Percentiles rank a stretch among this genome's conserved stretches.
Conservation (phyloP, 208 protist species). For the Acanthamoeba sp. region DNA sequence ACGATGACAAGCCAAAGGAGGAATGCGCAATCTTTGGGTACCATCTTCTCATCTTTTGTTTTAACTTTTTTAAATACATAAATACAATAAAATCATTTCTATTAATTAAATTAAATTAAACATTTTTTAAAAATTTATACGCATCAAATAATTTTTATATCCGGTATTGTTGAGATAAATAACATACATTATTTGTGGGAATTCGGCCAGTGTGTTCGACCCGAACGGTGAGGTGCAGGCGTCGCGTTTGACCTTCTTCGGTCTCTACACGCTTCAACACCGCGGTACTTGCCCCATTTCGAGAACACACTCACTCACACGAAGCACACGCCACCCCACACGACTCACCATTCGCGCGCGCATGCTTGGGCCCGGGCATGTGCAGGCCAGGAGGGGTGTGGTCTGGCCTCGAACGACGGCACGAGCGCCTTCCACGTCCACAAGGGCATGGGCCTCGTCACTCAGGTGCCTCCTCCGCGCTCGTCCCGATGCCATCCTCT, state of each 20-base stretch:
- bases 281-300: neutral
- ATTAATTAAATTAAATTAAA: neutral
- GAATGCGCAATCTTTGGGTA: conserved; percentile 82
- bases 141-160: no score
- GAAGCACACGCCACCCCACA: neutral
- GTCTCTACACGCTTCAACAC: conserved; percentile 84
- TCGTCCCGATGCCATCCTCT: neutral
- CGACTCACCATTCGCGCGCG: neutral
- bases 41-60: neutral
- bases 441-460: conserved; percentile 84
- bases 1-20: conserved; percentile 79
- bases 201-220: conserved; percentile 71
- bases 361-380: neutral
- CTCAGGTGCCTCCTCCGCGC: conserved; percentile 76
- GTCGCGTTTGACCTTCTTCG: conserved; percentile 79
- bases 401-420: conserved; percentile 79
- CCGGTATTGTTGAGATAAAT: no score
- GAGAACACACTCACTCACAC: neutral
- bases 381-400: conserved; percentile 81
- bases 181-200: no score
- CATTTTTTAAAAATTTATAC: no score
- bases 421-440: conserved; percentile 75
- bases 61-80: neutral
- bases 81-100: no score
- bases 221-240: conserved; percentile 78